A percentile compares a stretch with the other conserved stretches of the same genome.
phyloP scores from a whole-genome alignment of 164 flowering plant genomes.

The Sextonia rubra region DNA sequence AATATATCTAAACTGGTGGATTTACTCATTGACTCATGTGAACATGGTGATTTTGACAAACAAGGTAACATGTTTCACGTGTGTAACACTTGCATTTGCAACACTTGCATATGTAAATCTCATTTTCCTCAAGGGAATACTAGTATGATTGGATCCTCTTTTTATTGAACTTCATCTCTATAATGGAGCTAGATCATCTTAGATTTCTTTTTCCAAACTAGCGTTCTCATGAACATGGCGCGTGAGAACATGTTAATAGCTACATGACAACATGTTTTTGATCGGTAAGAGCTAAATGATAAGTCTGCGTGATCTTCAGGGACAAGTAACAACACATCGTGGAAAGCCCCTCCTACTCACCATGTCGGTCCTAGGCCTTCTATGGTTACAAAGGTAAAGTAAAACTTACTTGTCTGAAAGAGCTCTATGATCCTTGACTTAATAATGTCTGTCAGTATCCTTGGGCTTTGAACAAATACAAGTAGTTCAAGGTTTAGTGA shows the following conservation, averaged over 20 bases:
- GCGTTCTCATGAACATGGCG: background rate
- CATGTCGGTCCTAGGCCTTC: slow-evolving; percentile 34
- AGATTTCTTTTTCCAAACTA: background rate
- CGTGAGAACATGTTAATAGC: background rate
- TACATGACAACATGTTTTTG: background rate
- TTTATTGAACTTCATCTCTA: background rate
- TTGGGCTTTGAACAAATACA: background rate
- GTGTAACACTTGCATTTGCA: too few relatives aligned
- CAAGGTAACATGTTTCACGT: too few relatives aligned
- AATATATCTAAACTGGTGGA: too few relatives aligned
- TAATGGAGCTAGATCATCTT: too few relatives aligned
- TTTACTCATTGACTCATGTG: too few relatives aligned
- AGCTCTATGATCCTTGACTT: background rate
- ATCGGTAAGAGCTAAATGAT: background rate
- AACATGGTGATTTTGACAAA: too few relatives aligned
- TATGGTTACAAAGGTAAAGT: slow-evolving; percentile 34
- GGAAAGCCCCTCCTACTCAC: slow-evolving; percentile 21
- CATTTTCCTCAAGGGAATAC: too few relatives aligned
- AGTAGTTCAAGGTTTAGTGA: background rate
- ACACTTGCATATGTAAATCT: too few relatives aligned
- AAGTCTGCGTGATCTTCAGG: slow-evolving; percentile 29
- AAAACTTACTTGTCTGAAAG: background rate
- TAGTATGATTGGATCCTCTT: background rate
- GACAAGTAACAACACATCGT: slow-evolving; percentile 17
- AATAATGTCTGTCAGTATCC: background rate